Evolutionary conservation across 2,329 filamentous ascomycete species (phyloP).

Genomic region (Graphiopsis chlorocephala): DNA sequence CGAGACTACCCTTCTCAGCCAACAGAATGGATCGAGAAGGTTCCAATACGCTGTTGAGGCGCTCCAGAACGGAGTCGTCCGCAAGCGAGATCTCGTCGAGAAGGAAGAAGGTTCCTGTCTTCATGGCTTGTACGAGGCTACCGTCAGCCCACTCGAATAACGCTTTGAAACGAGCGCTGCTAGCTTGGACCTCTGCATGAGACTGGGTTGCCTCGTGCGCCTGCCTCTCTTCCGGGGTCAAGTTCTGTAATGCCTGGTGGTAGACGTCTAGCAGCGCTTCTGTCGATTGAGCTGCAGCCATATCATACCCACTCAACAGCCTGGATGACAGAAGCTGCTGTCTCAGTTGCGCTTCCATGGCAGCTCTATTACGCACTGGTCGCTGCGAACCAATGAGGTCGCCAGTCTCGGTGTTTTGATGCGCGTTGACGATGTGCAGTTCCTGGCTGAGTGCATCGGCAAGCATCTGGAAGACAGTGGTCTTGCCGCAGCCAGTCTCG

Average conservation of each 20-base stretch:
- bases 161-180: constrained; percentile 68
- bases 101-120: constrained; percentile 81
- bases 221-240: constrained; percentile 20
- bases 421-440: constrained; percentile 89
- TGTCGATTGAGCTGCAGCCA: constrained; percentile 35
- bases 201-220: constrained; percentile 16
- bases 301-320: constrained; percentile 22
- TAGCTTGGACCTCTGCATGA: constrained; percentile 39
- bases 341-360: constrained; percentile 64
- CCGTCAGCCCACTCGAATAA: constrained; percentile 97
- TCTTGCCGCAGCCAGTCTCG: constrained; percentile 97
- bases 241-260: constrained; percentile 45
- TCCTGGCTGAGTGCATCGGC: constrained; percentile 74
- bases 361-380: constrained; percentile 79
- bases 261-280: constrained; percentile 61
- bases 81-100: constrained; percentile 97
- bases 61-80: constrained; percentile 93
- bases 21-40: constrained; percentile 80
- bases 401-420: constrained; percentile 96
- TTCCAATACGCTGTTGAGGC: constrained; percentile 94
- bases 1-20: constrained; percentile 85
- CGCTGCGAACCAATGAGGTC: constrained; percentile 95
- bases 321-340: constrained; percentile 55
- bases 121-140: constrained; percentile 91
- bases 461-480: constrained; percentile 88